Evolutionary conservation across 78 protist species (phyloP).

Genomic region (Dictyostelium capitatum): DNA sequence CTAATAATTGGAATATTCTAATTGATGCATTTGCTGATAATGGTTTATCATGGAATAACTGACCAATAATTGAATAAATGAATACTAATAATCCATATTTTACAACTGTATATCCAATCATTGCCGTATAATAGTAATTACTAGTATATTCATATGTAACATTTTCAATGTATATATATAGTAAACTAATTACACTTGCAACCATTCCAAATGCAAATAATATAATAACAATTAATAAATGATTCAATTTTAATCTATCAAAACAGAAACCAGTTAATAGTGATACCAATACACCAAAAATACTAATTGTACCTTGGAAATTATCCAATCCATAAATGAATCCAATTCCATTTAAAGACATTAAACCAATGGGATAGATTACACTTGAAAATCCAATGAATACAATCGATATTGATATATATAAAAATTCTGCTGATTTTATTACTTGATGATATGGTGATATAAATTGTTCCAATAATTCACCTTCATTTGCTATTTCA

Average conservation of each 20-base stretch:
- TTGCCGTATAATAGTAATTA: not conserved
- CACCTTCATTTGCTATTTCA: not conserved
- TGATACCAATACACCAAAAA: not conserved
- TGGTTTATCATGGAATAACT: not conserved
- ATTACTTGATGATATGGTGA: not conserved
- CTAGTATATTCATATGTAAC: not conserved
- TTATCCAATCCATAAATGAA: not conserved
- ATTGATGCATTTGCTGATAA: not conserved
- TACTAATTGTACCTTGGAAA: not conserved
- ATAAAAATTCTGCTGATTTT: no score
- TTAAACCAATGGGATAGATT: not conserved
- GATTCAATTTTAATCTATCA: not conserved
- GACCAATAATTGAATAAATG: not conserved
- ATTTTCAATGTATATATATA: no score
- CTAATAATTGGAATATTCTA: not conserved
- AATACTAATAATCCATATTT: not conserved
- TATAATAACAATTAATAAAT: no score
- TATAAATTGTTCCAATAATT: not conserved
- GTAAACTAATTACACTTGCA: no score
- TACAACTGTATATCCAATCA: not conserved
- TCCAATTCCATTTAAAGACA: not conserved
- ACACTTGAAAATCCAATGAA: conserved; percentile 4
- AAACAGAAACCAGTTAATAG: not conserved
- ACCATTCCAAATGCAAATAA: no score
- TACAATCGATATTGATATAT: not conserved